Conservation (phyloP, 2,329 filamentous ascomycete species). For the Scedosporium minutisporum region DNA sequence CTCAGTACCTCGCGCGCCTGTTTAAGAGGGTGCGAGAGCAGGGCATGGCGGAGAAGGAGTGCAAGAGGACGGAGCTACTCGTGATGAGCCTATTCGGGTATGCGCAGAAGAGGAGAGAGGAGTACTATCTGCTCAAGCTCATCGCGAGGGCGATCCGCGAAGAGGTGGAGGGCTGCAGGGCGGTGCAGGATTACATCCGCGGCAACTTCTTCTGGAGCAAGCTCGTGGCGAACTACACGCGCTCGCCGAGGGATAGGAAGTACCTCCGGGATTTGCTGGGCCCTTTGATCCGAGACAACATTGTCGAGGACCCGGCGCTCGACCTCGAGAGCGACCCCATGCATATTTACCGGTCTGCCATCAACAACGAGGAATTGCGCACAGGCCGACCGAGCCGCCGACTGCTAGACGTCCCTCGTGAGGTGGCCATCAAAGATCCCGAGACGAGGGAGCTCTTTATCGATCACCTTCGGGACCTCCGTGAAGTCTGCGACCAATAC, state of each 20-base stretch:
- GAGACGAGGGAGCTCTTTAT: constrained; percentile 92
- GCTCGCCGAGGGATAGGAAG: constrained; percentile 84
- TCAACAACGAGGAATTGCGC: constrained; percentile 93
- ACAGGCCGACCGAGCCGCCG: constrained; percentile 77
- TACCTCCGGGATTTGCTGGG: constrained; percentile 82
- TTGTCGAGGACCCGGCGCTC: constrained; percentile 81
- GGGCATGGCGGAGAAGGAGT: constrained; percentile 81
- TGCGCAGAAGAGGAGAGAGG: constrained; percentile 90
- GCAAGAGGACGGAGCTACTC: constrained; percentile 82
- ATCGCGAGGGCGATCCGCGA: constrained; percentile 75
- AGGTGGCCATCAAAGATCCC: constrained; percentile 89
- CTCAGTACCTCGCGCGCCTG: constrained; percentile 82
- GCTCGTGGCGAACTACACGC: constrained; percentile 75
- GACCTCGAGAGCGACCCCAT: constrained; percentile 95
- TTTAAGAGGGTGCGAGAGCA: constrained; percentile 78
- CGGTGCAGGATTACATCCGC: constrained; percentile 75
- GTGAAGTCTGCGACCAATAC: constrained; percentile 90
- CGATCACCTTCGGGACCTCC: constrained; percentile 82
- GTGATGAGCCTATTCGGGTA: constrained; percentile 97
- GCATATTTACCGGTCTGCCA: constrained; percentile 90
- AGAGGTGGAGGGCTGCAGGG: constrained; percentile 65
- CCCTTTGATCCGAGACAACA: constrained; percentile 77
- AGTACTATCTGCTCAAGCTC: constrained; percentile 91
- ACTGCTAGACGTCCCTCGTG: constrained; percentile 75
- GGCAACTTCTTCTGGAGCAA: constrained; percentile 92